Percentiles rank a stretch among this genome's conserved stretches.
These are phyloP conservation scores for Leccinum incarnatum DNA, from an alignment of 768 basidiomycete genomes.

Conservation along the genomic window DNA sequence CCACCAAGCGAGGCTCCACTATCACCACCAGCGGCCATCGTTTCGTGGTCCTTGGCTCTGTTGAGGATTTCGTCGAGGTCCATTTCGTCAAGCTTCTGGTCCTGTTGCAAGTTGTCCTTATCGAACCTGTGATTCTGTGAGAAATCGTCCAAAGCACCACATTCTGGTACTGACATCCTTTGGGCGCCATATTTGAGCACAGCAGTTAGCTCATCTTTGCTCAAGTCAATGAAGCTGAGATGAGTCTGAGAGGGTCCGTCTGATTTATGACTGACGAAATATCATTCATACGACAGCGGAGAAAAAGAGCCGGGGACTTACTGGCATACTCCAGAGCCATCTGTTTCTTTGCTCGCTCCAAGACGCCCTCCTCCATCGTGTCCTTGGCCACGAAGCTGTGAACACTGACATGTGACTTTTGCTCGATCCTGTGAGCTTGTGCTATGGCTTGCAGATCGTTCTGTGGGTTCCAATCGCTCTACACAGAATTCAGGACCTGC, in stretches of 20 bases:
- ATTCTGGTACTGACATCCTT: constrained; percentile 68
- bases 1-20: constrained; percentile 95
- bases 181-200: constrained; percentile 99
- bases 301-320: constrained; percentile 46
- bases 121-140: constrained; percentile 68
- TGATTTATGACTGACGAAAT: constrained; percentile 89
- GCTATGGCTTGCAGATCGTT: constrained; percentile 99
- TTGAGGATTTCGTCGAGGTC: constrained; percentile 98
- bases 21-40: constrained; percentile 74
- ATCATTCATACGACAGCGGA: constrained; percentile 8
- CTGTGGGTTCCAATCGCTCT: constrained; percentile 99
- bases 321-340: constrained; percentile 99
- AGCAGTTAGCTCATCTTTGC: constrained; percentile 94
- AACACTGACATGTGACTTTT: constrained; percentile 97
- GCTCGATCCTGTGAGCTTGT: constrained; percentile 96
- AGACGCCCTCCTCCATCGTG: constrained; percentile 98
- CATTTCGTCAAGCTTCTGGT: constrained; percentile 97
- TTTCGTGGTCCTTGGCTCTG: constrained; percentile 96
- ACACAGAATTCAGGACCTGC: constrained; percentile 18
- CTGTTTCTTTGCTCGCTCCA: constrained; percentile 98
- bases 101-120: constrained; percentile 91
- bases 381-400: constrained; percentile 99
- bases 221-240: constrained; percentile 78
- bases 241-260: constrained; percentile 98
- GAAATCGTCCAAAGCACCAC: not conserved